Base-by-base conservation (phyloP, 208 protist species). In the Leishmania tarentolae region DNA sequence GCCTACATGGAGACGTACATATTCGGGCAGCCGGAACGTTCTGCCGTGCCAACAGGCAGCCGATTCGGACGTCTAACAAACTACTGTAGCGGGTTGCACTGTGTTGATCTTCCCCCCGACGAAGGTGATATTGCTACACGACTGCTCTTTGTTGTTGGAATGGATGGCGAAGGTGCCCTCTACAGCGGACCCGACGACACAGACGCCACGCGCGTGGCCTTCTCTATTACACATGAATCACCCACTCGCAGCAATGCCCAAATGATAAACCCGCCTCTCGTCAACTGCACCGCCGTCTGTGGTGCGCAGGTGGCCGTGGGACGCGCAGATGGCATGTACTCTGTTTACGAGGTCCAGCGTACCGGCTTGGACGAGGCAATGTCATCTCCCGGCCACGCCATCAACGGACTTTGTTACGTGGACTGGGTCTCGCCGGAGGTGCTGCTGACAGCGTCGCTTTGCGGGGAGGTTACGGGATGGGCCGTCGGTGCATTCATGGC, bases 401-500 rank as follows among this genome's bases (percentile, higher is more conserved):
- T 80, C 8, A 97, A 94, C 83, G 90, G 91, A 1, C 66, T 97
- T 35, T 91, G 87, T 61, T 84, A 90, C 63, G 86, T 93, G 37
- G 80, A 88, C 40, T 97, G 92, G 90, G 76, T 85, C 7, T 37
- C 63, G 7, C 44, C 70, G 21, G 72, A 70, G 31, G 76, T 85
- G n/a, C 86, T 95, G 19, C 69, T 97, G 35, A 95, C 93, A 0
- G 85, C 89, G 17, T 94, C 93, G 4, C 75, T 95, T 37, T 95
- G 93, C 65, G 93, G 93, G 6, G 90, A 95, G 21, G 70, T 97
- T 42, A 92, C 91, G n/a, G 84, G 84, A 19, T 97, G 93, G 93
- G 89, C 87, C 71, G 85, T 97, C 5, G 81, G 77, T 0, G 81
- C 37, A 4, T 90, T 89, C 35, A 53, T 94, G 19, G 68, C 50